These are phyloP conservation scores for Cucurbita maxima DNA, from an alignment of 306 rosid genomes.

Conservation along the genomic window DNA sequence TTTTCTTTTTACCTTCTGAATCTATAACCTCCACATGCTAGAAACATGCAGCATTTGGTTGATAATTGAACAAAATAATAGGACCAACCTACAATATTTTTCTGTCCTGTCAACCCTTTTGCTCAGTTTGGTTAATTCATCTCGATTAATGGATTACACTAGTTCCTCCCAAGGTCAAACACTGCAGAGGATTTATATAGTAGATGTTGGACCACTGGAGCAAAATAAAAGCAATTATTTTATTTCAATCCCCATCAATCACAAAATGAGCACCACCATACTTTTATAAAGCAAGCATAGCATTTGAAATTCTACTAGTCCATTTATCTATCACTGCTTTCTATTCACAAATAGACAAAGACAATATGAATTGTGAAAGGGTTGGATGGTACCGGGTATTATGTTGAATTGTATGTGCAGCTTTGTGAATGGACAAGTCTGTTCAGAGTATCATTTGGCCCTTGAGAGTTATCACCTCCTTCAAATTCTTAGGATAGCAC, in stretches of 20 bases:
- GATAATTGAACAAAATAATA: background rate
- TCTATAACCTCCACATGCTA: background rate
- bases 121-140: background rate
- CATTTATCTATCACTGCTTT: background rate
- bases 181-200: background rate
- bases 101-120: background rate
- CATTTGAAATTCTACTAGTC: background rate
- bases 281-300: background rate
- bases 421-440: background rate
- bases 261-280: background rate
- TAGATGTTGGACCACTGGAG: background rate
- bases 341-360: background rate
- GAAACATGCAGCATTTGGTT: background rate
- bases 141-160: background rate
- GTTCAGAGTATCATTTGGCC: slow-evolving; percentile 11
- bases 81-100: background rate
- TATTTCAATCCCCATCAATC: background rate
- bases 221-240: background rate
- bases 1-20: background rate
- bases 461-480: slow-evolving; percentile 34
- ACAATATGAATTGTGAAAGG: background rate
- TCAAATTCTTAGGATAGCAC: slow-evolving; percentile 66
- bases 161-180: background rate
- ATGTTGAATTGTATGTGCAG: background rate
- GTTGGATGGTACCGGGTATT: background rate